Conservation (phyloP, 441 rosid genomes). For the Manihot esculenta region DNA sequence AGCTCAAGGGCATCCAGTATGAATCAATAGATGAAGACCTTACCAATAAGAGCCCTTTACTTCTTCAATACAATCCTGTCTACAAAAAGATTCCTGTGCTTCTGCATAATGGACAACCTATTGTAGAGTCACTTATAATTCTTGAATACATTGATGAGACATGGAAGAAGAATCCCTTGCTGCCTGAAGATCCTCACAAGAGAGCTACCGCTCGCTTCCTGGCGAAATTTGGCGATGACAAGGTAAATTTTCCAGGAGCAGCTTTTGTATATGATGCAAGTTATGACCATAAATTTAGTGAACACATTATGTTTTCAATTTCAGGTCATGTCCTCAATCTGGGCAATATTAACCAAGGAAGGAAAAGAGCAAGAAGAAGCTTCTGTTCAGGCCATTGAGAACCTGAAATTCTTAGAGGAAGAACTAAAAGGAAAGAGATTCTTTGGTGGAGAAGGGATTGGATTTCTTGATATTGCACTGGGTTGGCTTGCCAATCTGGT, state of each 20-base stretch:
- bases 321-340: slow-evolving; percentile 35
- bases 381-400: slow-evolving; percentile 18
- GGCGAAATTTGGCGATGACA: slow-evolving; percentile 31
- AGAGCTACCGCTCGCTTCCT: slow-evolving; percentile 26
- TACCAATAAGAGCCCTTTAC: slow-evolving; percentile 24
- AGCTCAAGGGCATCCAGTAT: slow-evolving; percentile 22
- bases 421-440: slow-evolving; percentile 39
- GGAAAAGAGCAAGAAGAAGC: slow-evolving; percentile 40
- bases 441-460: slow-evolving; percentile 41
- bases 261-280: no score
- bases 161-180: slow-evolving; percentile 25
- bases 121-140: slow-evolving; percentile 27
- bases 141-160: slow-evolving; percentile 31
- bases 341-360: slow-evolving; percentile 26
- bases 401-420: slow-evolving; percentile 40
- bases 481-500: slow-evolving; percentile 43
- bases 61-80: slow-evolving; percentile 27
- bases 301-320: background rate
- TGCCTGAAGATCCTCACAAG: slow-evolving; percentile 25
- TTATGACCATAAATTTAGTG: background rate
- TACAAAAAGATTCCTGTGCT: slow-evolving; percentile 34
- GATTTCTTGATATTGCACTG: slow-evolving; percentile 38
- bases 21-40: slow-evolving; percentile 30
- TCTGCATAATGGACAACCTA: slow-evolving; percentile 23
- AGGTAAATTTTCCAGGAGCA: slow-evolving; percentile 8